Conservation (phyloP, 1,284 basidiomycete genomes). For the Mycena sp. region DNA sequence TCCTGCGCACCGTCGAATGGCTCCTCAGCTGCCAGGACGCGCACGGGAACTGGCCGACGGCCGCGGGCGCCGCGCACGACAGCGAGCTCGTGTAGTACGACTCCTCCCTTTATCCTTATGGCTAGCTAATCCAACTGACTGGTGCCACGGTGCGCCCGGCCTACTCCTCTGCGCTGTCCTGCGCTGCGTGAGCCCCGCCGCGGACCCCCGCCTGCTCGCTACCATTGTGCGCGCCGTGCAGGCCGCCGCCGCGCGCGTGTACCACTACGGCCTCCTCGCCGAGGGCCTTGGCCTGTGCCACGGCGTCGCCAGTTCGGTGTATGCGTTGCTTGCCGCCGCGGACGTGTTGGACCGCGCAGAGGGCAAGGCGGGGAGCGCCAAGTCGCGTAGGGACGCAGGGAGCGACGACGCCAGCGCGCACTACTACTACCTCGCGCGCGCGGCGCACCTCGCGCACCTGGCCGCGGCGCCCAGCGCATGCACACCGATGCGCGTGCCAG, state of each 20-base stretch:
- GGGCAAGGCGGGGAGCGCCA: too few species aligned
- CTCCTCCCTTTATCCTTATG: not conserved
- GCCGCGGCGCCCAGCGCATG: conserved; percentile 45
- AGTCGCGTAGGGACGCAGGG: too few species aligned
- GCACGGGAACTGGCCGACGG: conserved; percentile 61
- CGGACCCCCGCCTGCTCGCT: conserved; percentile 29
- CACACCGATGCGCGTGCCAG: conserved; percentile 55
- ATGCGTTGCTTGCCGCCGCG: conserved; percentile 57
- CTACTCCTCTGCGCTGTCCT: conserved; percentile 56
- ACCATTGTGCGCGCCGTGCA: conserved; percentile 45
- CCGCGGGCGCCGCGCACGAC: conserved; percentile 39
- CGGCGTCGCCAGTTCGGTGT: conserved; percentile 61
- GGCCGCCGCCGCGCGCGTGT: conserved; percentile 53
- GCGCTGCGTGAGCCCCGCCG: conserved; percentile 32
- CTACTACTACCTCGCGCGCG: conserved; percentile 48
- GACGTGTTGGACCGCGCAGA: conserved; percentile 42
- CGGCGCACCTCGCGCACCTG: conserved; percentile 53
- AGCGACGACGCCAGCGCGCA: too few species aligned
- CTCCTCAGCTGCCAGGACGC: conserved; percentile 54
- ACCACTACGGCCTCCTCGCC: conserved; percentile 56
- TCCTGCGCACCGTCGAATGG: conserved; percentile 57
- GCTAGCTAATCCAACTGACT: conserved; percentile 43
- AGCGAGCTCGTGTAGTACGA: conserved; percentile 59
- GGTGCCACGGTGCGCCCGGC: conserved; percentile 67
- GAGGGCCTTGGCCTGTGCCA: conserved; percentile 69